Evolutionary conservation across 805 yeast genomes (phyloP).

Genomic region (Zygotorulaspora florentina): DNA sequence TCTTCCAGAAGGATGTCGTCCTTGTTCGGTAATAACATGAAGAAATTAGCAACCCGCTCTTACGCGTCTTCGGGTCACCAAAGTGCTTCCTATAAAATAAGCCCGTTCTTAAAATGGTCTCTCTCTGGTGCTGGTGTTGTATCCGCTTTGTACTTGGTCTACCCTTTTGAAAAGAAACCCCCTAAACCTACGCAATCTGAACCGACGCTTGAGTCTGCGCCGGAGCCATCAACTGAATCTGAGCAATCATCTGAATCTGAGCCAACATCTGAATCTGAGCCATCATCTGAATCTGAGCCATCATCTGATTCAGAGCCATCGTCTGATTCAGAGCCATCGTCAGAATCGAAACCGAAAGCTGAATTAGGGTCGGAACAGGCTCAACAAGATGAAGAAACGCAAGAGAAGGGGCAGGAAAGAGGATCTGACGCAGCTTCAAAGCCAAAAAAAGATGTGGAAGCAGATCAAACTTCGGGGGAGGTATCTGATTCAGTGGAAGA

Average conservation of each 20-base stretch:
- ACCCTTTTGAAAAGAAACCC: conserved; percentile 11
- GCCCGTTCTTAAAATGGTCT: conserved; percentile 6
- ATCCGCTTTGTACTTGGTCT: conserved; percentile 12
- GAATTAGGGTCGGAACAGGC: conserved; percentile 1
- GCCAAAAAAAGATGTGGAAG: background rate
- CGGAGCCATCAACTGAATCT: conserved; percentile 3
- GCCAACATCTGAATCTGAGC: conserved; percentile 3
- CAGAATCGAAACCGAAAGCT: conserved; percentile 1
- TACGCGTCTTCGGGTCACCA: conserved; percentile 5
- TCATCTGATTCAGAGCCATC: background rate
- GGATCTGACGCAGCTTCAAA: background rate
- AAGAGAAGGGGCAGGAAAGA: background rate
- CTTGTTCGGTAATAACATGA: conserved; percentile 1
- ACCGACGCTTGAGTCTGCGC: conserved; percentile 1
- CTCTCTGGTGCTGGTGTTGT: conserved; percentile 13
- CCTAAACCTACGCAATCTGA: conserved; percentile 2
- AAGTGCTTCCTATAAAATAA: background rate
- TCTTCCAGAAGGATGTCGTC: conserved; percentile 1
- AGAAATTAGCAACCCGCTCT: conserved; percentile 3
- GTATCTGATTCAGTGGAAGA: conserved; percentile 2
- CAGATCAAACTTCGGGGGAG: background rate
- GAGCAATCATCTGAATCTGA: conserved; percentile 1
- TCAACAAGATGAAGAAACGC: conserved; percentile 13
- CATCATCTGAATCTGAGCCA: conserved; percentile 4
- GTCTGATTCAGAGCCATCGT: conserved; percentile 5